Evolutionary conservation across 495 filamentous ascomycete genomes (phyloP).

Genomic region (Rusavskia elegans): DNA sequence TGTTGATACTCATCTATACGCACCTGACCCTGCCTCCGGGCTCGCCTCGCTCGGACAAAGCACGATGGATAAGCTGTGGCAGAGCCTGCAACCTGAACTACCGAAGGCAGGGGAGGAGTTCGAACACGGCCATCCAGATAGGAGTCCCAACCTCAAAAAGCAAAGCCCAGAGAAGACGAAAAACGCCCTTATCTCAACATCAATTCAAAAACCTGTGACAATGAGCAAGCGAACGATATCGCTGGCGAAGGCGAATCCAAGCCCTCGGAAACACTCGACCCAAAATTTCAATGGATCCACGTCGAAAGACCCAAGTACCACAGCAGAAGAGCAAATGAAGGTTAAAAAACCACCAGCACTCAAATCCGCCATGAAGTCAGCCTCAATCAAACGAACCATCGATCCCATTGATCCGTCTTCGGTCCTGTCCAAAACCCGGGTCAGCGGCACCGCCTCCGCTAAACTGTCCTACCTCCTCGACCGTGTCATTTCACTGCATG

Average conservation of each 20-base stretch:
- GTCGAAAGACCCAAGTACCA: background rate
- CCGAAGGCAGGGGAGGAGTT: background rate
- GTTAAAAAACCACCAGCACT: background rate
- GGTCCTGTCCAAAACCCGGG: slow-evolving; percentile 40
- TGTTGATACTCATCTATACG: slow-evolving; percentile 36
- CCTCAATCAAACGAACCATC: background rate
- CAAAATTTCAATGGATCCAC: background rate
- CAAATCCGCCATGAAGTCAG: slow-evolving; percentile 12
- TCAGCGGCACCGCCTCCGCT: slow-evolving; percentile 68
- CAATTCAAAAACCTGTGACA: slow-evolving; percentile 8
- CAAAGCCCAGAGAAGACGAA: no score
- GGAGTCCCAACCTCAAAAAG: no score
- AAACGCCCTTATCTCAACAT: background rate
- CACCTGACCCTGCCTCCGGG: slow-evolving; percentile 31
- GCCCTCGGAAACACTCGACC: background rate
- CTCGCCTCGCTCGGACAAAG: slow-evolving; percentile 17
- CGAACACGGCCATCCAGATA: background rate
- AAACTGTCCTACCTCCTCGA: slow-evolving; percentile 81
- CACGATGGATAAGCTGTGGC: slow-evolving; percentile 11
- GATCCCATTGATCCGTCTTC: slow-evolving; percentile 26
- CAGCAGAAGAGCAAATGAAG: background rate
- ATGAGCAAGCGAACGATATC: slow-evolving; percentile 11
- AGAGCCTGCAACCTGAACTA: slow-evolving; percentile 1
- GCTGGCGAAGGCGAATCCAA: slow-evolving; percentile 5
- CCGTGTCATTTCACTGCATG: slow-evolving; percentile 46